Conservation (phyloP, 768 basidiomycete genomes). For the Rhodotorula paludigena region DNA sequence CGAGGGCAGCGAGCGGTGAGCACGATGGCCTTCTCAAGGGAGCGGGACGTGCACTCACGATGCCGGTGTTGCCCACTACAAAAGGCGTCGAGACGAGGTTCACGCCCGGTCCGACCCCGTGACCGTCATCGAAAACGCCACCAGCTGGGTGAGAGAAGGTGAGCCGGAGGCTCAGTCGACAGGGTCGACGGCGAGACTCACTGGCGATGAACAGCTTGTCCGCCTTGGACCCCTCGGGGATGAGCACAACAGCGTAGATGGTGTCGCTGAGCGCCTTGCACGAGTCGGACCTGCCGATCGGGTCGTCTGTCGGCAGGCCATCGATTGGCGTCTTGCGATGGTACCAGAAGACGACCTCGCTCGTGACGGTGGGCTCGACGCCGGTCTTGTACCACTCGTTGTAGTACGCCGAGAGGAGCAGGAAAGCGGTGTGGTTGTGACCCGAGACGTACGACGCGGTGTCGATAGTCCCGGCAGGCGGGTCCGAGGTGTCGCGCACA, state of each 20-base stretch:
- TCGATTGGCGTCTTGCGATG: slow-evolving; percentile 5
- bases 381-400: slow-evolving; percentile 18
- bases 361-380: slow-evolving; percentile 10
- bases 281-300: background rate
- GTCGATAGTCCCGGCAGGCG: slow-evolving; percentile 12
- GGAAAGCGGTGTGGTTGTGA: slow-evolving; percentile 18
- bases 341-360: slow-evolving; percentile 24
- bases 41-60: background rate
- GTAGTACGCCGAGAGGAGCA: slow-evolving; percentile 12
- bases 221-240: background rate
- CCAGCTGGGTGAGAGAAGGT: slow-evolving; percentile 8
- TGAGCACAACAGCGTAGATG: slow-evolving; percentile 2
- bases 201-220: background rate
- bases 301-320: slow-evolving; percentile 1
- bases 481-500: background rate
- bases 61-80: background rate
- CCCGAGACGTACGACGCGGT: slow-evolving; percentile 15
- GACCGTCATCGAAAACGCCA: background rate
- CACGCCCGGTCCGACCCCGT: slow-evolving; percentile 5
- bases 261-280: slow-evolving; percentile 7
- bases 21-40: background rate
- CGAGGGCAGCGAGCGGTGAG: background rate
- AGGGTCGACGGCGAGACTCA: background rate
- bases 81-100: slow-evolving; percentile 11
- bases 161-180: background rate